phyloP scores from a whole-genome alignment of 2,329 filamentous ascomycete species.

The Blastomyces silverae region DNA sequence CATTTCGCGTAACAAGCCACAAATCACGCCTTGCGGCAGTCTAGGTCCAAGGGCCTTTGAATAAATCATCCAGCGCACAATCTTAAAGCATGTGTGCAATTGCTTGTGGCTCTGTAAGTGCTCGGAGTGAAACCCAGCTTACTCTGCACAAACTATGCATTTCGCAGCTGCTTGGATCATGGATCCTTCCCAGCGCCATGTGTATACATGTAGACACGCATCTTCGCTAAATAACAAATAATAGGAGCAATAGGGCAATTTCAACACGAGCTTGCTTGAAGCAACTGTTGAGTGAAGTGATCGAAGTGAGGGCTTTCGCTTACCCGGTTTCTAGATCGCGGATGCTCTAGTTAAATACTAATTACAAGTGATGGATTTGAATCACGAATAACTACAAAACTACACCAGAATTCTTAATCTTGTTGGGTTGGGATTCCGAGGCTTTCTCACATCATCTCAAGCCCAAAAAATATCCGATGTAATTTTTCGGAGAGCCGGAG shows the following conservation, averaged over 20 bases:
- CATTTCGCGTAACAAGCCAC: conserved; percentile 8
- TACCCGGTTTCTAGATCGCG: not conserved
- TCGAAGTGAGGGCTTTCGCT: not conserved
- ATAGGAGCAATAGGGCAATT: not conserved
- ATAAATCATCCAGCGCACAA: not conserved
- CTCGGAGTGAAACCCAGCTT: not conserved
- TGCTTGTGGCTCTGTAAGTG: too few species aligned
- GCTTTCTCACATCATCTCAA: not conserved
- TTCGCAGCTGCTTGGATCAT: not conserved
- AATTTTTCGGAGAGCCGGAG: not conserved
- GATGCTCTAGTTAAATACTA: too few species aligned
- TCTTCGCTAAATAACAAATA: not conserved
- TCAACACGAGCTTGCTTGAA: not conserved
- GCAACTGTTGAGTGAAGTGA: not conserved
- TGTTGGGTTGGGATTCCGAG: not conserved
- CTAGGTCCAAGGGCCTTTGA: not conserved
- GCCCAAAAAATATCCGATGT: not conserved
- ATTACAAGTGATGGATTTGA: not conserved
- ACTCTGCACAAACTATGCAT: not conserved
- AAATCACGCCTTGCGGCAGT: not conserved
- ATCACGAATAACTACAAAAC: not conserved
- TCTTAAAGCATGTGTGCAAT: too few species aligned
- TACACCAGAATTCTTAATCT: too few species aligned
- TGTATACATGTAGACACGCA: not conserved
- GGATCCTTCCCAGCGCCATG: not conserved